Conservation (phyloP, 2,329 filamentous ascomycete genomes). For the Volutella citrinella region DNA sequence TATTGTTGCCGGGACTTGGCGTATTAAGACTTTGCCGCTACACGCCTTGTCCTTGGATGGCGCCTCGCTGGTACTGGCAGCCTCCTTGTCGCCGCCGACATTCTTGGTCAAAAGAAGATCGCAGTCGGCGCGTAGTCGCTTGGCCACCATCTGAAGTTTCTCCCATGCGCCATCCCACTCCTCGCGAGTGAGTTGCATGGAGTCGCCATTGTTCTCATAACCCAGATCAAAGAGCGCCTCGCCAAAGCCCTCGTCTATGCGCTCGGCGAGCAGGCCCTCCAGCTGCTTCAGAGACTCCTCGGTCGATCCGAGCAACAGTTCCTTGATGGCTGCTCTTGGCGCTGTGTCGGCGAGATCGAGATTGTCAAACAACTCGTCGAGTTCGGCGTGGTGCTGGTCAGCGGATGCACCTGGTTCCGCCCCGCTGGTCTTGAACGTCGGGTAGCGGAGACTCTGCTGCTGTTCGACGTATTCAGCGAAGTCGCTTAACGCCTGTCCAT, state of each 20-base stretch:
- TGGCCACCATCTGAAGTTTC: constrained; percentile 64
- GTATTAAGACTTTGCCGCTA: constrained; percentile 83
- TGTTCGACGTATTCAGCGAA: constrained; percentile 98
- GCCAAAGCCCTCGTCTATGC: constrained; percentile 79
- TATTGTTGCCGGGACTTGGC: constrained; percentile 67
- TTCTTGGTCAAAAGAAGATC: constrained; percentile 86
- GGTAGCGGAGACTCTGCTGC: constrained; percentile 75
- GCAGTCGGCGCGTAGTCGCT: constrained; percentile 67
- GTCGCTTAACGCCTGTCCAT: constrained; percentile 72
- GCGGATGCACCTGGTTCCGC: constrained; percentile 28
- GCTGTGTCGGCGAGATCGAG: constrained; percentile 75
- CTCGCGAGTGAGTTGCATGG: constrained; percentile 70
- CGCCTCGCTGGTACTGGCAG: constrained; percentile 49
- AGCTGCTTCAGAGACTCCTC: constrained; percentile 63
- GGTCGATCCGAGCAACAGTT: constrained; percentile 66
- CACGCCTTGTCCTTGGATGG: constrained; percentile 68
- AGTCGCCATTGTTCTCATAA: constrained; percentile 83
- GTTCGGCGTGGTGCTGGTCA: constrained; percentile 68
- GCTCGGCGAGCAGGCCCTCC: constrained; percentile 60
- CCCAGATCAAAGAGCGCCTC: constrained; percentile 92
- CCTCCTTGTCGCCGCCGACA: constrained; percentile 74
- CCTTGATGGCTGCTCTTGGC: constrained; percentile 66
- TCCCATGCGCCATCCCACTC: constrained; percentile 74
- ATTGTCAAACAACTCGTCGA: constrained; percentile 89
- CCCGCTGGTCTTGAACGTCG: constrained; percentile 33